Evolutionary conservation across 1,284 basidiomycete species (phyloP).

Genomic region (Amylostereum chailletii): DNA sequence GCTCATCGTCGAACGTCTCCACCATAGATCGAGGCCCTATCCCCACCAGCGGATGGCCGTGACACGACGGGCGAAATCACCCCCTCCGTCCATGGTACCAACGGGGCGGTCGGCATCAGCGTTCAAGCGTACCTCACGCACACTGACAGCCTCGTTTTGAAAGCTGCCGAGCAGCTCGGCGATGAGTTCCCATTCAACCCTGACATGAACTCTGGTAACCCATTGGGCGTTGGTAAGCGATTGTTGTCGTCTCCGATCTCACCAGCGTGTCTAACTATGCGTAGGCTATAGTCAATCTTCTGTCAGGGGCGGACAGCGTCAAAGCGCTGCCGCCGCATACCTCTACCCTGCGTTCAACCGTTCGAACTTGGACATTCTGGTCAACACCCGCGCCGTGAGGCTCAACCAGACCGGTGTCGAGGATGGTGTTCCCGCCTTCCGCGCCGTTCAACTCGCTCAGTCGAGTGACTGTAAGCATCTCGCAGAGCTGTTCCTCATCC

Average conservation of each 20-base stretch:
- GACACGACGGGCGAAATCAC: constrained; percentile 10
- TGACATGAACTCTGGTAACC: constrained; percentile 24
- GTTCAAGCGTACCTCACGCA: not conserved
- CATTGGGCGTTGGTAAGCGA: constrained; percentile 19
- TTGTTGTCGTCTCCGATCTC: not conserved
- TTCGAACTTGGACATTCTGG: constrained; percentile 24
- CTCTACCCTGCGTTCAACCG: constrained; percentile 16
- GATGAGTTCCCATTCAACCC: constrained; percentile 21
- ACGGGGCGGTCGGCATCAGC: constrained; percentile 2
- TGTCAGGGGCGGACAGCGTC: constrained; percentile 19
- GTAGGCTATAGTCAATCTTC: constrained; percentile 15
- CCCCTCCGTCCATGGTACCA: constrained; percentile 11
- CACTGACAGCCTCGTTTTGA: constrained; percentile 7
- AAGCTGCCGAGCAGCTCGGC: constrained; percentile 11
- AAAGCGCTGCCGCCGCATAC: constrained; percentile 25
- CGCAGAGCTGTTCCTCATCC: too few species aligned
- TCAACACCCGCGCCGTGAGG: constrained; percentile 21
- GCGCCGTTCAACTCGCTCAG: constrained; percentile 4
- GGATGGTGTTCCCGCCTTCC: constrained; percentile 1
- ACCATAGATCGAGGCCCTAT: constrained; percentile 13
- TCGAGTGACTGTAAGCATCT: not conserved
- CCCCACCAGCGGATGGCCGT: constrained; percentile 13
- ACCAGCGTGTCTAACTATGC: not conserved
- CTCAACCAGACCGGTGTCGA: constrained; percentile 1
- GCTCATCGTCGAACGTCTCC: constrained; percentile 19